phyloP scores from a whole-genome alignment of 257 asterid species.

The Solanum microdontum region DNA sequence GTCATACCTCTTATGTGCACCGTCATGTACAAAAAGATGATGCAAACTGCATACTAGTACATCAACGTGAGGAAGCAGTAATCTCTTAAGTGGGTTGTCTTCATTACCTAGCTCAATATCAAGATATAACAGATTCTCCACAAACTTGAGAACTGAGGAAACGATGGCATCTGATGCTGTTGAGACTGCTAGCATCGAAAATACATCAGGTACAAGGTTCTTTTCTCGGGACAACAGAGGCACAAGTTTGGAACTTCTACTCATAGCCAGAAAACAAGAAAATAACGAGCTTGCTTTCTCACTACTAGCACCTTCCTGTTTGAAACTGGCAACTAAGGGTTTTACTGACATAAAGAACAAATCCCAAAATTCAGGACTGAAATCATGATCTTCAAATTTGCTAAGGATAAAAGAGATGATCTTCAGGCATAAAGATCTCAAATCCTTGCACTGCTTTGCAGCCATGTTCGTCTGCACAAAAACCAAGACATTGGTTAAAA shows the following conservation, averaged over 20 bases:
- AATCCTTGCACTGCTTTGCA: conserved; percentile 65
- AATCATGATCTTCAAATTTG: conserved; percentile 56
- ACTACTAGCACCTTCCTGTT: conserved; percentile 74
- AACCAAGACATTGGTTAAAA: conserved; percentile 12
- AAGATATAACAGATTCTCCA: conserved; percentile 69
- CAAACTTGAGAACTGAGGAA: conserved; percentile 56
- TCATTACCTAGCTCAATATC: conserved; percentile 47
- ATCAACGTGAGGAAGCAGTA: conserved; percentile 61
- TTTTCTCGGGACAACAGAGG: conserved; percentile 47
- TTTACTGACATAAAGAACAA: conserved; percentile 54
- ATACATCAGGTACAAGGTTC: conserved; percentile 73
- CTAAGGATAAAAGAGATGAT: conserved; percentile 48
- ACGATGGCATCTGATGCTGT: conserved; percentile 67
- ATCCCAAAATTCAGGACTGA: conserved; percentile 65
- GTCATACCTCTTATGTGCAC: conserved; percentile 46
- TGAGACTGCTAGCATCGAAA: conserved; percentile 54
- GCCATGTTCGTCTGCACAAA: conserved; percentile 41
- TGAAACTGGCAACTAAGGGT: conserved; percentile 57
- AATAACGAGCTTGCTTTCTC: conserved; percentile 84
- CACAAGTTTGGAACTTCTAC: conserved; percentile 65
- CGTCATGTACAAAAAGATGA: conserved; percentile 32
- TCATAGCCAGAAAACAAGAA: conserved; percentile 87
- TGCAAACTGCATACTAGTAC: conserved; percentile 60
- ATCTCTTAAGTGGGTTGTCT: conserved; percentile 28
- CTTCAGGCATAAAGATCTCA: conserved; percentile 83